Conservation (phyloP, 1,284 basidiomycete species). For the Pseudozyma tsukubaensis region DNA sequence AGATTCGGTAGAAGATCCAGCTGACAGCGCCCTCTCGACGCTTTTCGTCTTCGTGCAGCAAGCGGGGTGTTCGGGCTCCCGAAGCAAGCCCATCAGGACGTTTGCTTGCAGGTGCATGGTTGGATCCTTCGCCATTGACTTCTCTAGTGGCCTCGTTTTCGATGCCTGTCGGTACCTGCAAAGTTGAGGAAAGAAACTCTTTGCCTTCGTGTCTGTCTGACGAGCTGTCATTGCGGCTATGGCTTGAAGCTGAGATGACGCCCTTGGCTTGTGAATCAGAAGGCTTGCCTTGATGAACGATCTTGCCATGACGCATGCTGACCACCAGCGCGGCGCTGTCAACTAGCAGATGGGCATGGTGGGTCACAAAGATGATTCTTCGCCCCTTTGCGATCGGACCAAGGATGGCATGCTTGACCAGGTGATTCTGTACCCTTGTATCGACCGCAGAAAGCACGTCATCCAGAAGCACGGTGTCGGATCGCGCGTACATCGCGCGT, state of each 20-base stretch:
- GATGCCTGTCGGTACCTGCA: not conserved
- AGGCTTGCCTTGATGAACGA: slow-evolving; percentile 33
- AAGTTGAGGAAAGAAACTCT: not conserved
- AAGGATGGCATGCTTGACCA: slow-evolving; percentile 46
- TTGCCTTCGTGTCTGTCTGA: not conserved
- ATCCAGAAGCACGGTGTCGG: slow-evolving; percentile 61
- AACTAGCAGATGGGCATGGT: slow-evolving; percentile 68
- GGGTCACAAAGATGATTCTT: slow-evolving; percentile 80
- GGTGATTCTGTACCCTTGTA: slow-evolving; percentile 73
- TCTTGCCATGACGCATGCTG: slow-evolving; percentile 49
- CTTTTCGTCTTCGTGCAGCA: slow-evolving; percentile 56
- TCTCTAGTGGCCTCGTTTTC: not conserved
- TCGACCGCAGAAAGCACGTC: slow-evolving; percentile 73
- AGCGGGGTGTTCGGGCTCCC: slow-evolving; percentile 37
- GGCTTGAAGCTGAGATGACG: not conserved
- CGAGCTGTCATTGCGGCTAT: not conserved
- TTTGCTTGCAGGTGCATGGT: not conserved
- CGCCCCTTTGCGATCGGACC: slow-evolving; percentile 70
- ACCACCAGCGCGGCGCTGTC: slow-evolving; percentile 45
- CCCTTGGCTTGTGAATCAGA: slow-evolving; percentile 18
- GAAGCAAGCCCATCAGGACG: slow-evolving; percentile 15
- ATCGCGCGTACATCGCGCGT: slow-evolving; percentile 60
- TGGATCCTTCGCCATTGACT: not conserved
- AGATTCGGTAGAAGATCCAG: slow-evolving; percentile 52
- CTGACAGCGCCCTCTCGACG: slow-evolving; percentile 47